phyloP scores from a whole-genome alignment of 1,284 basidiomycete species.

The Inonotus obliquus region DNA sequence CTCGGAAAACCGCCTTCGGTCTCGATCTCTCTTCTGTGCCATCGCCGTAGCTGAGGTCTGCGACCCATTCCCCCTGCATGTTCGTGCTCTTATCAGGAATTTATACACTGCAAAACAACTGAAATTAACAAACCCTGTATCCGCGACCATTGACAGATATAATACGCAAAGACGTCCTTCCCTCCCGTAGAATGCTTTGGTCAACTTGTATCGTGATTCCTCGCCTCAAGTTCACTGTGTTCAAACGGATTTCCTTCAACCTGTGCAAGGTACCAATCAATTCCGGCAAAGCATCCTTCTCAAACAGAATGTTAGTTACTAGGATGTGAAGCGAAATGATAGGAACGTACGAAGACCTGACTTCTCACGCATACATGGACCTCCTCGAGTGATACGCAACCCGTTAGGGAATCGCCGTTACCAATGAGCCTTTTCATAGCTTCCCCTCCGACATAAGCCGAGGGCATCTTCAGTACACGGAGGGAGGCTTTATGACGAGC shows the following conservation, averaged over 20 bases:
- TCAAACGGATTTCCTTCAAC: not conserved
- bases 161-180: not conserved
- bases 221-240: not conserved
- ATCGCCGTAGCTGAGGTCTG: not conserved
- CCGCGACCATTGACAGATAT: not conserved
- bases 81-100: too few species aligned
- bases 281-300: not conserved
- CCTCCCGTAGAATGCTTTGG: not conserved
- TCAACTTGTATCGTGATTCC: not conserved
- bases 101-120: too few species aligned
- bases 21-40: not conserved
- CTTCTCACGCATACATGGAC: not conserved
- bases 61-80: not conserved
- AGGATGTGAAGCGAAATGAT: not conserved
- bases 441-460: not conserved
- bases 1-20: not conserved
- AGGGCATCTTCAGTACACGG: not conserved
- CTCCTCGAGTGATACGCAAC: slow-evolving; percentile 1
- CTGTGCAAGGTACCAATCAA: not conserved
- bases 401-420: not conserved
- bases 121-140: too few species aligned
- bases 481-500: not conserved
- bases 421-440: not conserved
- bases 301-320: not conserved
- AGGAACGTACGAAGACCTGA: not conserved